Evolutionary conservation across 805 yeast species (phyloP).

Genomic region (Kluyveromyces nonfermentans): DNA sequence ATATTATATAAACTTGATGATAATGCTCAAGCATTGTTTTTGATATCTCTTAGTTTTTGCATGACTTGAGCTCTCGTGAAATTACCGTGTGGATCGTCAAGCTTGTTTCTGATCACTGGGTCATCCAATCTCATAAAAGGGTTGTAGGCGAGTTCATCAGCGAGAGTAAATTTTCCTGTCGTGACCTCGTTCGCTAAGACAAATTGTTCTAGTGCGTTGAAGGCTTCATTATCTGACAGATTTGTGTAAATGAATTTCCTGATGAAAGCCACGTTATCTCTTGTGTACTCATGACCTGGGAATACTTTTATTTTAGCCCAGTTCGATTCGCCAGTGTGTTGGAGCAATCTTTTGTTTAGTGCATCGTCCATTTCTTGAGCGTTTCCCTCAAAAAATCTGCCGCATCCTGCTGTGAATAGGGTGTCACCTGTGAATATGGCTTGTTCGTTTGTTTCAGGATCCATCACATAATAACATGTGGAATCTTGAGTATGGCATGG

Average conservation of each 20-base stretch:
- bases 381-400: constrained; percentile 90
- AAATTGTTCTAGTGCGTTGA: constrained; percentile 45
- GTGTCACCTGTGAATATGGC: constrained; percentile 96
- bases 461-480: constrained; percentile 74
- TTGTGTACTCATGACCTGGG: constrained; percentile 96
- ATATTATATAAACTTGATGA: not conserved
- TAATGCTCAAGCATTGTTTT: constrained; percentile 36
- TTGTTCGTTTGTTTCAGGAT: constrained; percentile 47
- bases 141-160: constrained; percentile 72
- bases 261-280: constrained; percentile 70
- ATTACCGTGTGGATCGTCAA: constrained; percentile 39
- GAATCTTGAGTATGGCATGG: constrained; percentile 98
- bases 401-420: constrained; percentile 88
- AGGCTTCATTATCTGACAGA: constrained; percentile 33
- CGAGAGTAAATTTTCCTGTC: constrained; percentile 80
- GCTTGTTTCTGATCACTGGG: constrained; percentile 46
- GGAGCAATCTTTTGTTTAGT: constrained; percentile 53
- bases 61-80: constrained; percentile 44
- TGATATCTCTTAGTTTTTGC: constrained; percentile 65
- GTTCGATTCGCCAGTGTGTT: constrained; percentile 36
- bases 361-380: constrained; percentile 72
- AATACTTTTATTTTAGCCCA: constrained; percentile 50
- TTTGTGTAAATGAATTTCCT: constrained; percentile 46
- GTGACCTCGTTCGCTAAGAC: constrained; percentile 52
- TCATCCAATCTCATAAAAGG: constrained; percentile 83